phyloP scores from a whole-genome alignment of 1,139 yeast species.

The Candida sp. region DNA sequence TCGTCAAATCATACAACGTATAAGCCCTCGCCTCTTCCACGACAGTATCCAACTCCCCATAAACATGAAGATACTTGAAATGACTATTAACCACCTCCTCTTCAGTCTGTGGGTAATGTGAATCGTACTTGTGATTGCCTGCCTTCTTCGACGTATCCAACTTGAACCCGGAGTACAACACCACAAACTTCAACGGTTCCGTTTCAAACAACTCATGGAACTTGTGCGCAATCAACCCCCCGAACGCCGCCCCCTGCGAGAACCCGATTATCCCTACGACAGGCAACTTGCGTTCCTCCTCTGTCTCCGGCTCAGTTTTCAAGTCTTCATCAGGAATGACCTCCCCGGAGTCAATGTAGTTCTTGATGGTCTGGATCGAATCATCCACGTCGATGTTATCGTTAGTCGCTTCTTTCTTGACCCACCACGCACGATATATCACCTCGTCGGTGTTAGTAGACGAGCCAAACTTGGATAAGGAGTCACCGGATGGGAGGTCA shows the following conservation, averaged over 20 bases:
- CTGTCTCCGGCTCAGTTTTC: slow-evolving; percentile 22
- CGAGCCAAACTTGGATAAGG: slow-evolving; percentile 46
- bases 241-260: slow-evolving; percentile 55
- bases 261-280: slow-evolving; percentile 48
- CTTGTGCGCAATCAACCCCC: slow-evolving; percentile 42
- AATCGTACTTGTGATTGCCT: slow-evolving; percentile 27
- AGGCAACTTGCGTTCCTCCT: slow-evolving; percentile 31
- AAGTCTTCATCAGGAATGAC: slow-evolving; percentile 35
- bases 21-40: slow-evolving; percentile 76
- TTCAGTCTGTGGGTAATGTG: slow-evolving; percentile 34
- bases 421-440: slow-evolving; percentile 44
- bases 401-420: slow-evolving; percentile 25
- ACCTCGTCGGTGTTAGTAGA: slow-evolving; percentile 26
- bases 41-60: slow-evolving; percentile 90
- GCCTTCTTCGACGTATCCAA: slow-evolving; percentile 50
- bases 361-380: slow-evolving; percentile 32
- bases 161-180: slow-evolving; percentile 80
- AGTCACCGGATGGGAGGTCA: slow-evolving; percentile 64
- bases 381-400: slow-evolving; percentile 28
- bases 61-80: slow-evolving; percentile 65
- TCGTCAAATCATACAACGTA: slow-evolving; percentile 58
- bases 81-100: slow-evolving; percentile 15
- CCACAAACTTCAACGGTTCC: slow-evolving; percentile 62
- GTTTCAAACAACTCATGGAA: slow-evolving; percentile 33
- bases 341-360: slow-evolving; percentile 34